Conservation (phyloP, 1,139 yeast species). For the Blastobotrys illinoisensis region DNA sequence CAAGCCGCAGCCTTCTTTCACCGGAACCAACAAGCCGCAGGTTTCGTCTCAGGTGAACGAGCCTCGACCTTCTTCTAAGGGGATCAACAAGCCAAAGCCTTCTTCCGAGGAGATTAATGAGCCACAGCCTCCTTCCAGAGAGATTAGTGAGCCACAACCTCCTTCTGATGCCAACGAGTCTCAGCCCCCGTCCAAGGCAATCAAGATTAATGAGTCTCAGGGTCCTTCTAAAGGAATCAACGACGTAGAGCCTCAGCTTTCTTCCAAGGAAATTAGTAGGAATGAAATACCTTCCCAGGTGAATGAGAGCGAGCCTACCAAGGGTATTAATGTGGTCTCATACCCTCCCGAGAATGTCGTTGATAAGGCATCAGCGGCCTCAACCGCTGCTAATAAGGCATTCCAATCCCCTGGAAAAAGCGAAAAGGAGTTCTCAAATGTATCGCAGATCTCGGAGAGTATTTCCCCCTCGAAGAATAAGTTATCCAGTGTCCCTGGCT, state of each 20-base stretch:
- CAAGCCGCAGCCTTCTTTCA: too few species aligned
- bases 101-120: too few species aligned
- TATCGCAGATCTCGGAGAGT: not conserved
- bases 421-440: not conserved
- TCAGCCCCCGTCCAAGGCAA: too few species aligned
- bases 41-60: too few species aligned
- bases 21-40: too few species aligned
- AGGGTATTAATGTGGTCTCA: not conserved
- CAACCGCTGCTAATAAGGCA: not conserved
- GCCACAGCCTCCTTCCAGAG: too few species aligned
- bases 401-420: not conserved
- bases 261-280: not conserved
- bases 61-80: too few species aligned
- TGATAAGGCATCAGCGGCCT: not conserved
- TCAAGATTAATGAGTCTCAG: too few species aligned
- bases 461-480: not conserved
- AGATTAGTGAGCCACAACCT: not conserved
- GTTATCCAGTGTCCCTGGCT: not conserved
- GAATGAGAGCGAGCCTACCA: not conserved
- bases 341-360: not conserved
- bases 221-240: too few species aligned
- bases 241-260: not conserved
- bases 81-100: too few species aligned
- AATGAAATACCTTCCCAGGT: not conserved
- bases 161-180: not conserved